phyloP scores from a whole-genome alignment of 176 grass and related monocot genomes.

The Typha latifolia region DNA sequence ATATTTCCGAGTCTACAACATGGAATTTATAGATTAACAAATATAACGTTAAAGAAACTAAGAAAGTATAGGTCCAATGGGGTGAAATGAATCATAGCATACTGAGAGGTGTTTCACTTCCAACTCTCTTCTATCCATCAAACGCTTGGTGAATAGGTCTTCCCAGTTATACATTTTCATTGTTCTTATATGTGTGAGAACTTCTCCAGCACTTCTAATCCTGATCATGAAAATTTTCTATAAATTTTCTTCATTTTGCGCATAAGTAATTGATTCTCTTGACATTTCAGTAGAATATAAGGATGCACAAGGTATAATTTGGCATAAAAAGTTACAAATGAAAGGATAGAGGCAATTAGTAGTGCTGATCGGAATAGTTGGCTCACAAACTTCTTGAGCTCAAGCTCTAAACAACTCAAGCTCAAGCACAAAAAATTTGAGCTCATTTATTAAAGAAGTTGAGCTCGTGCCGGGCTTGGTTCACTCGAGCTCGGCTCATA shows the following conservation, averaged over 20 bases:
- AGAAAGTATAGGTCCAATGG: not conserved
- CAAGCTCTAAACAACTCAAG: too few species aligned
- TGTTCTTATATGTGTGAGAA: slow-evolving; percentile 84
- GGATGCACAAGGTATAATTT: too few species aligned
- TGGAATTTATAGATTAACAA: slow-evolving; percentile 14
- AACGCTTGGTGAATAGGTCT: slow-evolving; percentile 58
- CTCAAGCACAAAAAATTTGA: too few species aligned
- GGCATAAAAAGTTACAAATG: too few species aligned
- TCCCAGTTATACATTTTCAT: slow-evolving; percentile 98
- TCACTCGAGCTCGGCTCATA: too few species aligned
- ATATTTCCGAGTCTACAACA: slow-evolving; percentile 81
- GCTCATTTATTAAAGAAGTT: too few species aligned
- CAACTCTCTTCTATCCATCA: slow-evolving; percentile 69
- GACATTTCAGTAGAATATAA: too few species aligned
- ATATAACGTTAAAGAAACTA: not conserved
- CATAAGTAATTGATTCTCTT: not conserved
- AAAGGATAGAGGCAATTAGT: too few species aligned
- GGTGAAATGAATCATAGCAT: slow-evolving; percentile 20
- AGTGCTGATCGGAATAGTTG: too few species aligned
- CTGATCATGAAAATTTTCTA: slow-evolving; percentile 27
- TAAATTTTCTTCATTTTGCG: not conserved
- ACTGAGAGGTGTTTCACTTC: slow-evolving; percentile 96
- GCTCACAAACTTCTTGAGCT: too few species aligned
- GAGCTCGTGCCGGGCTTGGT: too few species aligned
- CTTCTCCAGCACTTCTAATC: slow-evolving; percentile 87